Evolutionary conservation across 2,329 filamentous ascomycete species (phyloP), one percentile per base, ranked within the genome.

Genomic region (Colletotrichum chlorophyti): DNA sequence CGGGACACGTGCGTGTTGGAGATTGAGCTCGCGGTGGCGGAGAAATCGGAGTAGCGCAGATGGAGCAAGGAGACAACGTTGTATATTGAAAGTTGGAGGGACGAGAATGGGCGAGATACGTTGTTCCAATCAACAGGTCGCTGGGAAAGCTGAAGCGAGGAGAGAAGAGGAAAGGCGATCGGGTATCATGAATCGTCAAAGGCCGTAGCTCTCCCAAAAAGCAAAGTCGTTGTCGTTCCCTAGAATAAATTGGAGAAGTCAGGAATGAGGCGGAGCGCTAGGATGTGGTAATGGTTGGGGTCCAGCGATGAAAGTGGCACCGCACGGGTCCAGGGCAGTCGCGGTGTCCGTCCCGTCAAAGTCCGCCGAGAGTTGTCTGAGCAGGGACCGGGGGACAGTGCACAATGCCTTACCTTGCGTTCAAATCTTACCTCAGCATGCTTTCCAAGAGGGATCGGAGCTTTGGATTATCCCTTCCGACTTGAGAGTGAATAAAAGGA

Each of bases 171-270:
- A 21, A 54, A 40, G 42, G 10, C 12, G 32, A 17, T 7, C 21
- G 51, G 43, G 31, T 60, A 46, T 57, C 57, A 60, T 60, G 43
- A 49, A 40, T 57, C 51, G 57, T 60, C 51, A 55, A 51, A 37
- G n/a, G n/a, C n/a, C n/a, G 35, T 26, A 6, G 42, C 41, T 19
- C 27, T 45, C 27, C 34, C 38, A 26, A 15, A 37, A 37, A 58
- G 32, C 12, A 19, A 57, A 43, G 50, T 38, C 38, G 6, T 5
- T 43, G n/a, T n/a, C n/a, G n/a, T n/a, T n/a, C n/a, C n/a, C 21
- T 14, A 55, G 43, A 23, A 45, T 11, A 32, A n/a, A 38, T 27
- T 27, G 48, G 46, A 34, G 29, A 27, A 58, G 40, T 34, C 40
- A 49, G 29, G n/a, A 40, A 32, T n/a, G n/a, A n/a, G n/a, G n/a